phyloP scores from a whole-genome alignment of 129 eudicot genomes.

The Helianthus annuus region DNA sequence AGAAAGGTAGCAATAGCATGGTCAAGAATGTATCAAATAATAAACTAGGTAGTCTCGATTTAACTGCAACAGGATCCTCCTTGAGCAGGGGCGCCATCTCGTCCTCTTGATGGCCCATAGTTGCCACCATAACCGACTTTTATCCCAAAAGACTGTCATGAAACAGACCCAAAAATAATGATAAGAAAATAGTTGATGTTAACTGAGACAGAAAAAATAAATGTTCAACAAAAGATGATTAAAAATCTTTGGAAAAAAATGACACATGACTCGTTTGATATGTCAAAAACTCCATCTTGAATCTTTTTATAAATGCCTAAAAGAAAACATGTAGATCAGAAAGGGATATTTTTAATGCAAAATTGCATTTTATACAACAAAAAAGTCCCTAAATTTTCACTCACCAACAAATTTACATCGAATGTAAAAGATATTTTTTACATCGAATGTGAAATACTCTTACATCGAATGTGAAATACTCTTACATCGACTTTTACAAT shows the following conservation, averaged over 20 bases:
- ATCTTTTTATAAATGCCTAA: slow-evolving; percentile 91
- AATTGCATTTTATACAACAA: too few relatives aligned
- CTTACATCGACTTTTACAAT: too few relatives aligned
- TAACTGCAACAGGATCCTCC: slow-evolving; percentile 75
- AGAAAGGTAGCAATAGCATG: slow-evolving; percentile 19
- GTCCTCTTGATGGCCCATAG: slow-evolving; percentile 68
- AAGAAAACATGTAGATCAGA: slow-evolving; percentile 7
- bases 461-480: too few relatives aligned
- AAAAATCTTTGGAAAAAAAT: neutral
- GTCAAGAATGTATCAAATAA: slow-evolving; percentile 18
- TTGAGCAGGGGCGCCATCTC: slow-evolving; percentile 68
- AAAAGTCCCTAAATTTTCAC: too few relatives aligned
- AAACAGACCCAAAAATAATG: neutral
- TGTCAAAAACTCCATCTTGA: slow-evolving; percentile 90
- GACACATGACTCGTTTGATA: slow-evolving; percentile 74
- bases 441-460: too few relatives aligned
- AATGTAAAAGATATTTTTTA: too few relatives aligned
- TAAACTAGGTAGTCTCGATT: slow-evolving; percentile 6
- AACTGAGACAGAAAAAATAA: neutral
- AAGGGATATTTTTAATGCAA: neutral
- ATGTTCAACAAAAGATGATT: neutral
- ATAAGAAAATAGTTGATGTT: neutral
- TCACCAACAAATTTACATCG: too few relatives aligned
- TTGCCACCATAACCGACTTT: slow-evolving; percentile 78
- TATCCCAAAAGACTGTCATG: slow-evolving; percentile 79